Conservation (phyloP, 1,284 basidiomycete genomes). For the Apiotrichum porosum region DNA sequence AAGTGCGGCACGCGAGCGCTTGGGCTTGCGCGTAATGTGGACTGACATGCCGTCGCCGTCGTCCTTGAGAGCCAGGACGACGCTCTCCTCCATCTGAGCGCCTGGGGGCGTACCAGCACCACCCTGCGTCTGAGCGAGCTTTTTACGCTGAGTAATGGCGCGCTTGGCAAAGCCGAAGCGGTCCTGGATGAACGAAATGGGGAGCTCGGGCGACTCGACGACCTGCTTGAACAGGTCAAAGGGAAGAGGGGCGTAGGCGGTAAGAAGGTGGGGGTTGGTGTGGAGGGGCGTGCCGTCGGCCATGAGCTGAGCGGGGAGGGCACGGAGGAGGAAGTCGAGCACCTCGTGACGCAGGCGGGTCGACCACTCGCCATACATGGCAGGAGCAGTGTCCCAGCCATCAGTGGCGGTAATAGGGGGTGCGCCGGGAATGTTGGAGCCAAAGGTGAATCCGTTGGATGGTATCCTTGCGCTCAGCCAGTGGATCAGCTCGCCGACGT, state of each 20-base stretch:
- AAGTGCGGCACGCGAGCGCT: constrained; percentile 60
- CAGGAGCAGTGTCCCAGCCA: constrained; percentile 6
- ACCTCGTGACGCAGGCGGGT: constrained; percentile 31
- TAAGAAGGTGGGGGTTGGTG: constrained; percentile 25
- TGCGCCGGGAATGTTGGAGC: too few relatives aligned
- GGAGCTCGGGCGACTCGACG: constrained; percentile 37
- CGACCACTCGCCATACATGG: constrained; percentile 38
- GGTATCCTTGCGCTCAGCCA: constrained; percentile 54
- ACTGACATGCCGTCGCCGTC: constrained; percentile 65
- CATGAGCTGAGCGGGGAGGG: constrained; percentile 59
- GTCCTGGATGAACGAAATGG: constrained; percentile 61
- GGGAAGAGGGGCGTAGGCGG: constrained; percentile 46
- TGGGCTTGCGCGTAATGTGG: constrained; percentile 77
- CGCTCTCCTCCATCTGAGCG: constrained; percentile 59
- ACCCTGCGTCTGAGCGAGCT: constrained; percentile 58
- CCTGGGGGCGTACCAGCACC: constrained; percentile 51
- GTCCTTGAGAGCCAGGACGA: constrained; percentile 76
- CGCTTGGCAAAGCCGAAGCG: constrained; percentile 86
- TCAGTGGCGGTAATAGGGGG: too few relatives aligned
- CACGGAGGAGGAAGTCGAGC: constrained; percentile 59
- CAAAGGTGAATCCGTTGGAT: constrained; percentile 15
- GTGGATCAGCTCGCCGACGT: constrained; percentile 66
- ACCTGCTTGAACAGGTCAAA: constrained; percentile 44
- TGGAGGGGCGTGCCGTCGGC: constrained; percentile 2
- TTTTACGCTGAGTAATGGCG: constrained; percentile 71